phyloP scores from a whole-genome alignment of 192 early-diverging fungal species.

The Piromyces sp. region DNA sequence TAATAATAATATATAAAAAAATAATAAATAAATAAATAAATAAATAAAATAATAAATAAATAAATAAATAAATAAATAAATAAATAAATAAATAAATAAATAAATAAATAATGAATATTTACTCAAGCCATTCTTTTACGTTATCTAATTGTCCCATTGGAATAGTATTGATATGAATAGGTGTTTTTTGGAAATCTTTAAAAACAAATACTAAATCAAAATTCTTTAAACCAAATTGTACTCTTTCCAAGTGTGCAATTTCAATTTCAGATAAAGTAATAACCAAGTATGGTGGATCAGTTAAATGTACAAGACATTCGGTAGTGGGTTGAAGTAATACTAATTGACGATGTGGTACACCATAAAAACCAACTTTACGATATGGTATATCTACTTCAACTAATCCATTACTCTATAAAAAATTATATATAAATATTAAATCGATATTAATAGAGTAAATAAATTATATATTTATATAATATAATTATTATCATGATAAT shows the following conservation, averaged over 20 bases:
- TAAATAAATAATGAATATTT: background rate
- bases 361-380: slow-evolving; percentile 82
- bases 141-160: slow-evolving; percentile 78
- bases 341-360: slow-evolving; percentile 80
- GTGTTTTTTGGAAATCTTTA: slow-evolving; percentile 75
- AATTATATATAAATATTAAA: too few relatives aligned
- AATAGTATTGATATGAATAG: slow-evolving; percentile 92
- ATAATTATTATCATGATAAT: background rate
- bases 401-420: slow-evolving; percentile 42
- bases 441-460: too few relatives aligned
- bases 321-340: slow-evolving; percentile 87
- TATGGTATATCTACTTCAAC: slow-evolving; percentile 85
- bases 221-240: slow-evolving; percentile 91
- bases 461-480: too few relatives aligned
- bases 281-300: slow-evolving; percentile 81
- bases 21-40: too few relatives aligned
- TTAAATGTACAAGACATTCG: slow-evolving; percentile 89
- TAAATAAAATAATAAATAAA: too few relatives aligned
- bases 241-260: slow-evolving; percentile 88
- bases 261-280: slow-evolving; percentile 84
- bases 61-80: too few relatives aligned
- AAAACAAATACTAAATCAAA: slow-evolving; percentile 98
- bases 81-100: too few relatives aligned
- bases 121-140: slow-evolving; percentile 89
- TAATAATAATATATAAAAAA: too few relatives aligned